These are phyloP conservation scores for Penicillium lividum DNA, from an alignment of 495 filamentous ascomycete genomes.

Conservation along the genomic window DNA sequence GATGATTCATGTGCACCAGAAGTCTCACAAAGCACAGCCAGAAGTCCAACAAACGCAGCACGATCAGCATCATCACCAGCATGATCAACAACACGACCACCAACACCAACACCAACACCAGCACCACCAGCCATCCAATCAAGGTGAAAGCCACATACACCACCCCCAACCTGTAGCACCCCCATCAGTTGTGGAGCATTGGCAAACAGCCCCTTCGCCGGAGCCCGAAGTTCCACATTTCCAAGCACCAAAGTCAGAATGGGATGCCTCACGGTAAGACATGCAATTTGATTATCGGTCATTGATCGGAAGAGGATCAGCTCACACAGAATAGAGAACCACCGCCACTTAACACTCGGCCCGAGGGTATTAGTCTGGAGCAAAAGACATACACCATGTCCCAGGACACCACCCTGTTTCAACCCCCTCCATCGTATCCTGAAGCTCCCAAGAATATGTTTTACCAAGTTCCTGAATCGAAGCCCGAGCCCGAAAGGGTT, in stretches of 20 bases:
- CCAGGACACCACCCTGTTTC: constrained; percentile 65
- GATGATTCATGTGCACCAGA: constrained; percentile 11
- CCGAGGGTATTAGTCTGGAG: constrained; percentile 78
- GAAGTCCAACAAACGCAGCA: constrained; percentile 2
- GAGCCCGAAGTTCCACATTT: constrained; percentile 40
- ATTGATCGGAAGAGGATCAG: constrained; percentile 1
- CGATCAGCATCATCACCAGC: neutral
- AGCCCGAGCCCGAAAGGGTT: constrained; percentile 56
- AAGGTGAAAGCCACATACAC: constrained; percentile 17
- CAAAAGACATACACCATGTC: constrained; percentile 75
- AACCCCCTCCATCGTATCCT: constrained; percentile 72
- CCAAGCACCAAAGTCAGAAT: constrained; percentile 58
- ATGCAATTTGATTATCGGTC: neutral
- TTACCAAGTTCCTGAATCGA: constrained; percentile 70
- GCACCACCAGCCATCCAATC: neutral
- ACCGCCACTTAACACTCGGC: constrained; percentile 70
- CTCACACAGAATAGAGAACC: constrained; percentile 57
- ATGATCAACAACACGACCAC: neutral
- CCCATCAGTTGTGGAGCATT: constrained; percentile 21
- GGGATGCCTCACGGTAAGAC: constrained; percentile 67
- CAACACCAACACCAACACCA: constrained; percentile 6
- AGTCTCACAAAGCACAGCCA: constrained; percentile 11
- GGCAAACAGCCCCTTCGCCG: constrained; percentile 37
- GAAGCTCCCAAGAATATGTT: constrained; percentile 84
- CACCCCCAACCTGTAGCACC: constrained; percentile 42